Evolutionary conservation across 805 yeast genomes (phyloP), one percentile per base, ranked within the genome.

Genomic region (Lipomyces sp.): DNA sequence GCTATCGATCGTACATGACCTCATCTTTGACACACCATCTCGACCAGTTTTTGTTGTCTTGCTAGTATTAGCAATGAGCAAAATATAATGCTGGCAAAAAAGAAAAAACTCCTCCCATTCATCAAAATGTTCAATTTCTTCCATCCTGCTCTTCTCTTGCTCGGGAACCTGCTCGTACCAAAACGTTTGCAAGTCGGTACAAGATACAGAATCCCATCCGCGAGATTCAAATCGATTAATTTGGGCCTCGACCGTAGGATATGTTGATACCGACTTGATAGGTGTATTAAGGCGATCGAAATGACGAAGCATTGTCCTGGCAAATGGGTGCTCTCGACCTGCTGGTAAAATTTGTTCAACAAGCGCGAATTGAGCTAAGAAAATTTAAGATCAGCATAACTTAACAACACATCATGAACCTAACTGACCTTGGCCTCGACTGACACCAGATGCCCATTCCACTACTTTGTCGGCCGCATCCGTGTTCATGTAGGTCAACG

Each of bases 71-170:
- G 91, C 91, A 76, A 88, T 92, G 2, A 87, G 79, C 51, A 88
- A 80, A 48, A 87, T 79, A 73, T 90, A 90, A 75, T 90, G 95
- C 72, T 89, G 94, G 64, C 90, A 85, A 73, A 89, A 90, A 13
- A 88, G 73, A 35, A 87, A 82, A 69, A 90, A 90, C 76, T 90
- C 96, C 77, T 90, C 96, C 85, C 90, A 84, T 77, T 90, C 96
- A 75, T 90, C 96, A 76, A 90, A 90, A 2, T 85, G 84, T 74
- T 90, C 96, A 29, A 89, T 80, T 0, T 73, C 57, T 18, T 79
- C 80, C 7, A 90, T 81, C 53, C 76, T 75, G 0, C 63, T 55
- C 71, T 83, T 85, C 4, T 78, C 73, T 0, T 78, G 79, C 1
- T 68, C 68, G 3, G 80, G 75, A 1, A 87, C 77, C 29, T 82